These are phyloP conservation scores for Leptosphaerulina australis DNA, from an alignment of 2,329 filamentous ascomycete genomes.

Conservation along the genomic window DNA sequence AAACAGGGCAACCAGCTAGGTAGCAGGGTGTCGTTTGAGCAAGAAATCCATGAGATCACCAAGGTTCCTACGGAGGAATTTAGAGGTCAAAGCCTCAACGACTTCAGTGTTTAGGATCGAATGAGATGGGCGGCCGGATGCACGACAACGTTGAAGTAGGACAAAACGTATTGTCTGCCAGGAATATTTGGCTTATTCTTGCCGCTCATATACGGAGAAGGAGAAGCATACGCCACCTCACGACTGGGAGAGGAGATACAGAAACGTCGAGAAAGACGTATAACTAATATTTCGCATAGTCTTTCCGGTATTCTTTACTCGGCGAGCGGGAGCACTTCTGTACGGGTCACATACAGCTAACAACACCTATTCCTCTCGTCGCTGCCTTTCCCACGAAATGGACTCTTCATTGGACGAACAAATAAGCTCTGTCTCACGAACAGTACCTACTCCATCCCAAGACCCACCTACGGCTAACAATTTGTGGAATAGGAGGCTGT, in stretches of 20 bases:
- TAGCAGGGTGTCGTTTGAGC: slow-evolving; percentile 18
- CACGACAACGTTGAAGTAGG: slow-evolving; percentile 29
- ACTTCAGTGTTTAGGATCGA: slow-evolving; percentile 25
- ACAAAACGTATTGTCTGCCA: slow-evolving; percentile 32
- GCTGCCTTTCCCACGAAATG: slow-evolving; percentile 22
- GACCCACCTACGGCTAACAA: slow-evolving; percentile 18
- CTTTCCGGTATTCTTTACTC: too few relatives aligned
- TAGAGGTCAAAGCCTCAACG: slow-evolving; percentile 11
- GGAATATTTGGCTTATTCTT: slow-evolving; percentile 32
- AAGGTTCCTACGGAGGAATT: slow-evolving; percentile 16
- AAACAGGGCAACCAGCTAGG: not conserved
- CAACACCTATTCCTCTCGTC: slow-evolving; percentile 15
- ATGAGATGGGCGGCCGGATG: slow-evolving; percentile 33
- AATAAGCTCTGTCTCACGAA: slow-evolving; percentile 18
- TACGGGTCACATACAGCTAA: too few relatives aligned
- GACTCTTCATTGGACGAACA: slow-evolving; percentile 23
- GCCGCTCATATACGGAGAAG: slow-evolving; percentile 26
- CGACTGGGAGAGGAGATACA: slow-evolving; percentile 24
- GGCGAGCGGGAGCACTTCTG: too few relatives aligned
- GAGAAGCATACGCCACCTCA: slow-evolving; percentile 22
- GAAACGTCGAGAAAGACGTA: slow-evolving; percentile 16
- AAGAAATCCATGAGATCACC: slow-evolving; percentile 24
- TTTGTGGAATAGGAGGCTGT: slow-evolving; percentile 26
- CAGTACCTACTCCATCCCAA: slow-evolving; percentile 6
- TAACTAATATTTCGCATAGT: slow-evolving; percentile 14